Base-by-base conservation (phyloP, 345 rosid genomes). In the Bruguiera gymnorhiza region DNA sequence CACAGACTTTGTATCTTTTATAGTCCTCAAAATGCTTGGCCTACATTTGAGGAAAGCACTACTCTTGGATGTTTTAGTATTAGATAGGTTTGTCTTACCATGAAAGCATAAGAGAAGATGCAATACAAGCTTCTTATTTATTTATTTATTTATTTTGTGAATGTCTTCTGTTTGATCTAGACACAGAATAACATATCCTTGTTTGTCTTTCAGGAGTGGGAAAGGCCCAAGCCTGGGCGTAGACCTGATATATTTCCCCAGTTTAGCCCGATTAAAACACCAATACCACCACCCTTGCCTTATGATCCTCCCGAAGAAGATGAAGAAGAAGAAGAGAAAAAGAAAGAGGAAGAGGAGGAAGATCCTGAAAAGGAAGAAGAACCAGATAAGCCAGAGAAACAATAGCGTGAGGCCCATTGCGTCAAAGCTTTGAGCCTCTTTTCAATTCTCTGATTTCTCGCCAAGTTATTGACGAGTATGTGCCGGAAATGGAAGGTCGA, bases 191-290 rank as follows among this genome's bases (percentile, higher is more conserved):
- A 70, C 39, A 31, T 20, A 19, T 61, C n/a, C 27, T 37, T 62
- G 59, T 82, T 29, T 20, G 5, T 51, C 39, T 81, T 70, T 59
- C 78, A 88, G 91, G 96, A 90, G 57, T 86, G 93, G 96, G 87
- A 86, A 64, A 84, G 83, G 73, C 92, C 89, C 10, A 87, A 85
- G 75, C 92, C 96, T 19, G 92, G 86, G 58, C 83, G 93, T 65
- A 86, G 96, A 64, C 87, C 89, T 64, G 93, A 89, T 52, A 86
- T 85, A 67, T 86, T 87, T 50, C 93, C 96, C 0, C 85, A 87
- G 69, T 89, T 87, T 76, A 87, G 93, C 39, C 96, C 93, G 0
- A 85, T 89, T 91, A 89, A 86, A 77, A 86, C 93, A 77, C 93
- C 93, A 1, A 83, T 88, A 56, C 96, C 96, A 13, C 87, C 86